Base-by-base conservation (phyloP, 768 basidiomycete species). In the Trametes coccinea region DNA sequence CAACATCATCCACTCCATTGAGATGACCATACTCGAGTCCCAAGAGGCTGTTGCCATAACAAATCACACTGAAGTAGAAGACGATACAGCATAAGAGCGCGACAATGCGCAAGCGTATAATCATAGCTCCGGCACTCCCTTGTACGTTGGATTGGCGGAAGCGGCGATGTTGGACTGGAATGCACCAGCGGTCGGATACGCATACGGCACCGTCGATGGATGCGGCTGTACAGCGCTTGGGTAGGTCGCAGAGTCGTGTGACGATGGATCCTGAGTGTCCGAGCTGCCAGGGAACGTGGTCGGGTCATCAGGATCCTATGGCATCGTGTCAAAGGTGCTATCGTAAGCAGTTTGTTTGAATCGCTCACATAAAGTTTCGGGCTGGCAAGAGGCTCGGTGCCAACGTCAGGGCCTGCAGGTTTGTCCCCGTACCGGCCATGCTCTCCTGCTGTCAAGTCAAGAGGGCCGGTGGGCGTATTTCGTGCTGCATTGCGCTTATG, bases 221-320 rank as follows among this genome's bases (percentile, higher is more conserved):
- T 37, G 34, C 34, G 34, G 11, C 34, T 56, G 53, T 11, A 43
- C 33, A 4, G 45, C 14, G 43, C 33, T 47, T 6, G 29, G 5
- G 34, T 30, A 45, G 13, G 48, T 49, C 30, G 49, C 17, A 11
- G 54, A 56, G 7, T 34, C 44, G 1, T 48, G 33, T 5, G 41
- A 29, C 7, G 55, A 56, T 3, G 34, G 41, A 7, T 43, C 43
- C 3, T 45, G 43, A 31, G 22, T n/a, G 37, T 52, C 60, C n/a
- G 14, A 13, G 40, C 6, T 37, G 6, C 10, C 37, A 5, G 61
- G 62, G 62, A 63, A 63, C 1, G 62, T 63, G 29, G 27, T 63
- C 37, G 62, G 62, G 48, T 63, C 62, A 30, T 63, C 54, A 9
- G 62, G 62, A 34, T 63, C 53, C 62, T 63, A 16, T 4, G 13